Conservation (phyloP, 1,284 basidiomycete species). For the Mrakiaceae sp. region DNA sequence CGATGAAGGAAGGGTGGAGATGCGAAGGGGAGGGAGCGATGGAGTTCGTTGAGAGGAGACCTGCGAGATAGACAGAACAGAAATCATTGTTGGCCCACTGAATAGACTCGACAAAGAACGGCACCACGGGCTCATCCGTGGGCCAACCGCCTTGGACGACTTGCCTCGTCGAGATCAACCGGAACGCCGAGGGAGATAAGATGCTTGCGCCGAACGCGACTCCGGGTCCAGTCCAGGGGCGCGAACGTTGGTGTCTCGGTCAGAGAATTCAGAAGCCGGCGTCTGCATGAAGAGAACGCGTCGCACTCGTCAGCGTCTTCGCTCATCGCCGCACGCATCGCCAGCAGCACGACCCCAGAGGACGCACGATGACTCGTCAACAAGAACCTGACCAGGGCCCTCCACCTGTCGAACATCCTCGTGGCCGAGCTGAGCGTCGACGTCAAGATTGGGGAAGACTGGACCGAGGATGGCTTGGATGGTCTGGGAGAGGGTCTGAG, state of each 20-base stretch:
- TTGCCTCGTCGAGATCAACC: conserved; percentile 81
- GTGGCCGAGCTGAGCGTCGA: not conserved
- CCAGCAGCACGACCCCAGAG: conserved; percentile 9
- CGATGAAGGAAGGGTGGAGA: conserved; percentile 37
- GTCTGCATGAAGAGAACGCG: conserved; percentile 40
- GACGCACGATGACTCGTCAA: conserved; percentile 27
- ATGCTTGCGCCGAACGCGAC: conserved; percentile 73
- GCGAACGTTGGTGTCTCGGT: conserved; percentile 38
- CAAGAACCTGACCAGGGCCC: conserved; percentile 13
- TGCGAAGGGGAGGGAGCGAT: conserved; percentile 62
- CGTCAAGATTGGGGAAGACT: conserved; percentile 9
- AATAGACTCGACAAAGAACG: not conserved
- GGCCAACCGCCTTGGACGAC: conserved; percentile 4
- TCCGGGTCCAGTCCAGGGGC: conserved; percentile 82
- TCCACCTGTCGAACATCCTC: conserved; percentile 15
- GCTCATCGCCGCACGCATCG: not conserved
- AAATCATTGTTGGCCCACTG: not conserved
- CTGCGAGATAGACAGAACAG: conserved; percentile 12
- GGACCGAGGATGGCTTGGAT: conserved; percentile 7
- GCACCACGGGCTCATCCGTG: not conserved
- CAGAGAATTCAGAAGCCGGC: conserved; percentile 57
- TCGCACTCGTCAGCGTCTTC: not conserved
- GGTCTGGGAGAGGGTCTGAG: not conserved
- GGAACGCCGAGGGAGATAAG: conserved; percentile 81
- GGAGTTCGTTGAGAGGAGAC: conserved; percentile 59